phyloP scores from a whole-genome alignment of 2,329 filamentous ascomycete genomes.

The Calonectria hongkongensis region DNA sequence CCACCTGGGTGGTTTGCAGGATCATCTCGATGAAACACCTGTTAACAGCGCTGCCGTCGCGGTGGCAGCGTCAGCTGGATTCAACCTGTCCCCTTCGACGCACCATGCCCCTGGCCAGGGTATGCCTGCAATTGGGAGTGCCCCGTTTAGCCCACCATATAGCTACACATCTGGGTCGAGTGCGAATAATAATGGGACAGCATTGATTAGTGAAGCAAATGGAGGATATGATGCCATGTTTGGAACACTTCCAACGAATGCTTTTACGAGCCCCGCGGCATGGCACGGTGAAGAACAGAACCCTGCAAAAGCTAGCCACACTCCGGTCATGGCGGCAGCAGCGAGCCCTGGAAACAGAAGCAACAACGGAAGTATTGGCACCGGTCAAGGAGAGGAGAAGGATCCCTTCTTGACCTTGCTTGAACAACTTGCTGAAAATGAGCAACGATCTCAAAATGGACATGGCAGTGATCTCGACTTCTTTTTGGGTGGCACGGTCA shows the following conservation, averaged over 20 bases:
- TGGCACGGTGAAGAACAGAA: conserved; percentile 67
- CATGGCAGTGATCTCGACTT: conserved; percentile 86
- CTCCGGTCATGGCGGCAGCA: conserved; percentile 48
- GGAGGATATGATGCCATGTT: conserved; percentile 77
- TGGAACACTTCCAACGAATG: conserved; percentile 71
- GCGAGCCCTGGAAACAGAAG: conserved; percentile 69
- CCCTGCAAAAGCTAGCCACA: conserved; percentile 47
- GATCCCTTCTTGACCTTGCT: conserved; percentile 87
- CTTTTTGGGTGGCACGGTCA: conserved; percentile 71
- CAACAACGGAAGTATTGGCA: conserved; percentile 69
- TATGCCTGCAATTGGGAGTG: conserved; percentile 56
- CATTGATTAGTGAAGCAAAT: conserved; percentile 57
- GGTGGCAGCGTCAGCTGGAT: conserved; percentile 62
- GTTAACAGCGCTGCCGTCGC: conserved; percentile 59
- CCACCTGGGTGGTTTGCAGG: conserved; percentile 58
- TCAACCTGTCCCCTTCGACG: conserved; percentile 53
- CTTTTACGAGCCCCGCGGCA: conserved; percentile 70
- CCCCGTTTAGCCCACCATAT: conserved; percentile 66
- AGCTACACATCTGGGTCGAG: conserved; percentile 60
- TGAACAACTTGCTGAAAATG: conserved; percentile 89
- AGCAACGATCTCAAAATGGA: conserved; percentile 75
- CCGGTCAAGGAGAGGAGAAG: conserved; percentile 77
- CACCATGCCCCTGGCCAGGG: conserved; percentile 49
- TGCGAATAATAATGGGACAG: conserved; percentile 53
- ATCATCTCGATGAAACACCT: conserved; percentile 58